A percentile compares a stretch with the other conserved stretches of the same genome.
Evolutionary conservation across 805 yeast species (phyloP).

Genomic region (Suhomyces canberraensis): DNA sequence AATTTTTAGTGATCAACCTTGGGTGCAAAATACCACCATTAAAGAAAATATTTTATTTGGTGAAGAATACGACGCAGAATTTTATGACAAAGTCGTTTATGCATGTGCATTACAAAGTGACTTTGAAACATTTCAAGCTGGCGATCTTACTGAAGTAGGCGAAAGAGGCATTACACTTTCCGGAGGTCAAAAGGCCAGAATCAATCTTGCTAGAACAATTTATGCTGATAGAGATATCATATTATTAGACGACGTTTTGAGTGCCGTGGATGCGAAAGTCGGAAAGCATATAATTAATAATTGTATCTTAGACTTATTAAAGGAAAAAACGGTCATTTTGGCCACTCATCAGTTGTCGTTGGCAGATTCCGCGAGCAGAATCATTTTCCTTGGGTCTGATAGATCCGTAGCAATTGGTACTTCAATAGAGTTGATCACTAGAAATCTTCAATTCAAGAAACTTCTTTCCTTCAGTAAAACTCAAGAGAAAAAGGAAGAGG

Average conservation of each 20-base stretch:
- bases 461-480: background rate
- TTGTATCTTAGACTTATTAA: constrained; percentile 24
- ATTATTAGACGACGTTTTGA: background rate
- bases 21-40: constrained; percentile 36
- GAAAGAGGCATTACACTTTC: constrained; percentile 37
- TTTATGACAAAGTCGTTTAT: constrained; percentile 26
- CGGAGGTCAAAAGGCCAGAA: constrained; percentile 48
- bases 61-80: constrained; percentile 16
- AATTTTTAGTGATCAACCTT: constrained; percentile 32
- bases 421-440: constrained; percentile 18
- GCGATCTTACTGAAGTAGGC: constrained; percentile 43
- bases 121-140: constrained; percentile 29
- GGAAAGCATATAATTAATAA: constrained; percentile 34
- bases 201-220: constrained; percentile 73
- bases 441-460: background rate
- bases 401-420: constrained; percentile 31
- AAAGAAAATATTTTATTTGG: constrained; percentile 34
- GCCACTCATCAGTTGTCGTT: constrained; percentile 37
- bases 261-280: constrained; percentile 37
- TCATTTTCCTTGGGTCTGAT: constrained; percentile 19
- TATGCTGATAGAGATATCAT: constrained; percentile 33
- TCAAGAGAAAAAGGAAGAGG: too few relatives aligned
- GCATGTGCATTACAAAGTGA: constrained; percentile 35
- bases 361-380: constrained; percentile 7
- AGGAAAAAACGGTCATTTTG: constrained; percentile 28